Evolutionary conservation across 306 rosid genomes (phyloP).

Genomic region (Prunus kanzakura): DNA sequence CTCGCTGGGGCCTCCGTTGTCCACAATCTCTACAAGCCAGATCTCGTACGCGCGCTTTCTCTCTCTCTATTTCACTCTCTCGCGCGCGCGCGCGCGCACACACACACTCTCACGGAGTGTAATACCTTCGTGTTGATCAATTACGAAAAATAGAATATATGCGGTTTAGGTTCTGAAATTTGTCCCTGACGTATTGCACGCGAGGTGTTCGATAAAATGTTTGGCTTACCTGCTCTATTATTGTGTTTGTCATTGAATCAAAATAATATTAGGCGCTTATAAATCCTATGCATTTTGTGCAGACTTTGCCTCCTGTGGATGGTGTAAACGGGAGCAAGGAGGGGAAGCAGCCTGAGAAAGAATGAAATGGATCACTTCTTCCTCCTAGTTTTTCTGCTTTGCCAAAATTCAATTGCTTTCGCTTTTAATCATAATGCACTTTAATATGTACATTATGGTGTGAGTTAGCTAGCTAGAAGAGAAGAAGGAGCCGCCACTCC

Average conservation of each 20-base stretch:
- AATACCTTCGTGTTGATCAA: not conserved
- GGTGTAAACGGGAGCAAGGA: not conserved
- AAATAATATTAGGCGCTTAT: not conserved
- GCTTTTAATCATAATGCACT: too few relatives aligned
- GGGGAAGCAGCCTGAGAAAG: not conserved
- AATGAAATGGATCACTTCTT: not conserved
- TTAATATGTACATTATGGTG: too few relatives aligned
- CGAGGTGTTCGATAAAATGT: constrained; percentile 21
- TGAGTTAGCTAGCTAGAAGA: too few relatives aligned
- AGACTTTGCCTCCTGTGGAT: constrained; percentile 21
- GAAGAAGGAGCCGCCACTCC: too few relatives aligned
- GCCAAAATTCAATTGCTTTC: not conserved
- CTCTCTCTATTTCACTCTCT: not conserved
- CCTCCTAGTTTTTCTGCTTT: not conserved
- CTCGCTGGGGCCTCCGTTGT: constrained; percentile 34
- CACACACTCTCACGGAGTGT: not conserved
- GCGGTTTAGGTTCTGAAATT: not conserved
- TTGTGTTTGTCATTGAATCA: not conserved
- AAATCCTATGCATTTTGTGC: not conserved
- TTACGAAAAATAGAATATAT: not conserved
- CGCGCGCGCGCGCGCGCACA: too few relatives aligned
- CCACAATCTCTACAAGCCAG: constrained; percentile 30
- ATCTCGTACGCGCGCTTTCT: constrained; percentile 7
- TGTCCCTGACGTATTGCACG: not conserved
- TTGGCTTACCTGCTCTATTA: not conserved